Percentiles rank a stretch among this genome's conserved stretches.
Conservation (phyloP, 768 basidiomycete genomes). For the Agrocybe pediades region DNA sequence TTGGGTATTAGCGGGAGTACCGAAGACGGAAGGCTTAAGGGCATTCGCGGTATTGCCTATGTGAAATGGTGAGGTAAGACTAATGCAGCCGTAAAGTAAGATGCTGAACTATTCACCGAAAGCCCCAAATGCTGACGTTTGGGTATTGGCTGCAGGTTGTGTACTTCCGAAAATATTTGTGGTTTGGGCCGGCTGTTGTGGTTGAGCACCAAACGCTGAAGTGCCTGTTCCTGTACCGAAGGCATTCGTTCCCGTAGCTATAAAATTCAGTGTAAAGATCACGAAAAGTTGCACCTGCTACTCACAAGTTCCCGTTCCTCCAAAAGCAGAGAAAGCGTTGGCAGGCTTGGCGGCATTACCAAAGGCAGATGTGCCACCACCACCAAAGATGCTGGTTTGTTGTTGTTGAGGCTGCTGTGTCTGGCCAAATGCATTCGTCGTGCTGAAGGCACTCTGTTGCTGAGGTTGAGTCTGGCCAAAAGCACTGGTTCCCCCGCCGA, state of each 20-base stretch:
- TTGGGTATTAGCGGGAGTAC: slow-evolving; percentile 17
- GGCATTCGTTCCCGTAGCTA: slow-evolving; percentile 26
- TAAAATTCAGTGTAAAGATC: background rate
- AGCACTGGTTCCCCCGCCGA: slow-evolving; percentile 31
- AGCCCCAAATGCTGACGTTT: slow-evolving; percentile 16
- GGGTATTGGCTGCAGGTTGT: slow-evolving; percentile 17
- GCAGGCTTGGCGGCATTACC: slow-evolving; percentile 31
- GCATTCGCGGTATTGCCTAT: slow-evolving; percentile 9
- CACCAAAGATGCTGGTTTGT: slow-evolving; percentile 28
- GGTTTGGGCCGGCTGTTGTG: slow-evolving; percentile 26
- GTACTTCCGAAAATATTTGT: slow-evolving; percentile 14
- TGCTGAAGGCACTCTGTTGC: no score
- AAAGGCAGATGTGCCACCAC: slow-evolving; percentile 34
- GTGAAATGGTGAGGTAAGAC: background rate
- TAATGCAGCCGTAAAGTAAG: background rate
- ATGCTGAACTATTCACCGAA: slow-evolving; percentile 14
- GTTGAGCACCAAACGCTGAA: slow-evolving; percentile 20
- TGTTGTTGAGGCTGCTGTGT: slow-evolving; percentile 28
- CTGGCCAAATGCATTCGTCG: background rate
- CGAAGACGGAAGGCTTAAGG: slow-evolving; percentile 21
- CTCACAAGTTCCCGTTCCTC: slow-evolving; percentile 4
- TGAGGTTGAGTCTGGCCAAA: slow-evolving; percentile 32
- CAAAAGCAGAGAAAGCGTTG: slow-evolving; percentile 29
- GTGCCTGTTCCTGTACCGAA: slow-evolving; percentile 34
- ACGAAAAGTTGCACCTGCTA: slow-evolving; percentile 8